Base-by-base conservation (phyloP, 148 eudicot genomes). In the Euryodendron excelsum region DNA sequence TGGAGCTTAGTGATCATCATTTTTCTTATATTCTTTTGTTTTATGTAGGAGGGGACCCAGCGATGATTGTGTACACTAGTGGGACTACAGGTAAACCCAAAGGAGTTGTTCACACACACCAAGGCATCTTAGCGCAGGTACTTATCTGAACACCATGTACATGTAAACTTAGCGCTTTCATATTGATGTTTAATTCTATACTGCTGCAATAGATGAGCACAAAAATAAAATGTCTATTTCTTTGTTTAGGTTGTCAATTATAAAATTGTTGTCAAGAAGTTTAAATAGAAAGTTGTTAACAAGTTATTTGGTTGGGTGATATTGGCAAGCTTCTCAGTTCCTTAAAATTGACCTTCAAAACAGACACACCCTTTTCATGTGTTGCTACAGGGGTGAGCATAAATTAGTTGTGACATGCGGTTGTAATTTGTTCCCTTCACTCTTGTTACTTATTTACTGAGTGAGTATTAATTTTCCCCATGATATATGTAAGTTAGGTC, bases 11-110 rank as follows among this genome's bases (percentile, higher is more conserved):
- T 58, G 18, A n/a, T 31, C 61, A 17, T 63, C 39, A 18, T 76
- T 68, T 77, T 80, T 44, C 69, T 74, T n/a, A n/a, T 11, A 27
- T 68, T 25, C 39, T 67, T 39, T 61, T 56, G 44, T 76, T 72
- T 30, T 69, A 69, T 79, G 62, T 80, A 93, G 99, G 86, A 75
- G 91, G 88, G 68, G 88, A 90, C 74, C 93, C 97, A 33, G 99
- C 99, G 72, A 80, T 96, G 59, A 87, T 96, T 77, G 77, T 93
- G 48, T 96, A 96, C 89, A 96, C 99, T 53, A 96, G 99, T 80
- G 99, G 99, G 76, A 96, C 99, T 74, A 96, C 99, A 36, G 99
- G 99, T 53, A 96, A 93, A 84, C 99, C 99, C 47, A 96, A 96
- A 90, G 99, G 99, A 70, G 99, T 88, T 81, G 93, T 96, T 77